Conservation (phyloP, 1,139 yeast species). For the Hanseniaspora gamundiae region DNA sequence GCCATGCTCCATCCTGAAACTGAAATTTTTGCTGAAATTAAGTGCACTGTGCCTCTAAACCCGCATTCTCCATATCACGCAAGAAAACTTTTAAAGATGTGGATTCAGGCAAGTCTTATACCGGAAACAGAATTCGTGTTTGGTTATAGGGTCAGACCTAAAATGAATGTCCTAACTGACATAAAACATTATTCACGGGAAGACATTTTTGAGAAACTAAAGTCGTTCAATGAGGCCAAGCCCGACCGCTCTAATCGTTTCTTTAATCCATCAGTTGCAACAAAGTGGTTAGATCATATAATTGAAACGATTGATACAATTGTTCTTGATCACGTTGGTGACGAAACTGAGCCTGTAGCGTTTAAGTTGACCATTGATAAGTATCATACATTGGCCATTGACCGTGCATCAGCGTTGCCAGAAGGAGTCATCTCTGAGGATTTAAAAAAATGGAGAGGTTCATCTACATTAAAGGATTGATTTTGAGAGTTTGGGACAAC, state of each 20-base stretch:
- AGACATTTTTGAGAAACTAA: not conserved
- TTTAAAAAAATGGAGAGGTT: not conserved
- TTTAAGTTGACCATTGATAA: not conserved
- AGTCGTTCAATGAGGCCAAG: not conserved
- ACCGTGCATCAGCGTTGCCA: not conserved
- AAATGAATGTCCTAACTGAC: not conserved
- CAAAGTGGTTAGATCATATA: not conserved
- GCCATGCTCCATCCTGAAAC: constrained; percentile 12
- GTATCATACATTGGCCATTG: not conserved
- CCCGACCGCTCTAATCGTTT: not conserved
- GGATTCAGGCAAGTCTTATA: constrained; percentile 21
- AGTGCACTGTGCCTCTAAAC: constrained; percentile 18
- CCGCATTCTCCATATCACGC: constrained; percentile 16
- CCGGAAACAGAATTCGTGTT: constrained; percentile 20
- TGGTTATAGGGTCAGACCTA: constrained; percentile 14
- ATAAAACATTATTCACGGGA: not conserved
- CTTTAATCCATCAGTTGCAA: not conserved
- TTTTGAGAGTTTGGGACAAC: too few relatives aligned
- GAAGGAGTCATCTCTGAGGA: not conserved
- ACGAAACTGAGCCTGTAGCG: not conserved
- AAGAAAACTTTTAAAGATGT: constrained; percentile 20
- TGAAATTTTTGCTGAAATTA: constrained; percentile 19
- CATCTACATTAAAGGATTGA: too few relatives aligned
- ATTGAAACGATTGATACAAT: not conserved
- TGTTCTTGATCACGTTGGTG: not conserved